Conservation (phyloP, 1,139 yeast genomes). For the Candida tetrigidarum region DNA sequence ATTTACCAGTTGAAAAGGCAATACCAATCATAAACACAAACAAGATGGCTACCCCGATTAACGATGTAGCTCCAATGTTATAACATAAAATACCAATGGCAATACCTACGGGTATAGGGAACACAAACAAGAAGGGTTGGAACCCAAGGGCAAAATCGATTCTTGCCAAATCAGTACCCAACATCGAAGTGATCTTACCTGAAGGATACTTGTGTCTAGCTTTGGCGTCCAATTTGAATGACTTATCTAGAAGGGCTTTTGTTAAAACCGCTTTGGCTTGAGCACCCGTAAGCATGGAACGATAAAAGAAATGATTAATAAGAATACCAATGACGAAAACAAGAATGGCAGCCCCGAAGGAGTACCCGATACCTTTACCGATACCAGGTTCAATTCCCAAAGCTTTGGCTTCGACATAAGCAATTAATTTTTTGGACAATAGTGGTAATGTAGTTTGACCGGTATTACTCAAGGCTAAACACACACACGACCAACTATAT, state of each 20-base stretch:
- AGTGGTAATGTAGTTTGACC: conserved; percentile 56
- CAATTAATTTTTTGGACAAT: conserved; percentile 45
- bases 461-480: conserved; percentile 45
- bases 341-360: conserved; percentile 27
- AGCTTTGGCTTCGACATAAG: conserved; percentile 40
- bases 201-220: conserved; percentile 64
- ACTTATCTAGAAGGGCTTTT: conserved; percentile 67
- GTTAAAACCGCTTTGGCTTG: conserved; percentile 68
- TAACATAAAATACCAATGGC: conserved; percentile 36
- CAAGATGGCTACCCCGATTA: conserved; percentile 39
- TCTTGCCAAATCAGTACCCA: conserved; percentile 42
- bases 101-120: conserved; percentile 35
- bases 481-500: conserved; percentile 48
- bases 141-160: conserved; percentile 39
- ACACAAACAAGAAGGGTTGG: conserved; percentile 32
- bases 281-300: conserved; percentile 55
- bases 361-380: conserved; percentile 37
- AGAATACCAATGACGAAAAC: conserved; percentile 25
- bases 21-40: conserved; percentile 29
- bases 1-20: conserved; percentile 26
- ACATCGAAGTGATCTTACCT: conserved; percentile 65
- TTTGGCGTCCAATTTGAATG: conserved; percentile 62
- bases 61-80: conserved; percentile 40
- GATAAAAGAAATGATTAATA: conserved; percentile 35
- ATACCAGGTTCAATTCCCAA: conserved; percentile 21